phyloP scores from a whole-genome alignment of 768 basidiomycete genomes.

The Ramaria rubella region DNA sequence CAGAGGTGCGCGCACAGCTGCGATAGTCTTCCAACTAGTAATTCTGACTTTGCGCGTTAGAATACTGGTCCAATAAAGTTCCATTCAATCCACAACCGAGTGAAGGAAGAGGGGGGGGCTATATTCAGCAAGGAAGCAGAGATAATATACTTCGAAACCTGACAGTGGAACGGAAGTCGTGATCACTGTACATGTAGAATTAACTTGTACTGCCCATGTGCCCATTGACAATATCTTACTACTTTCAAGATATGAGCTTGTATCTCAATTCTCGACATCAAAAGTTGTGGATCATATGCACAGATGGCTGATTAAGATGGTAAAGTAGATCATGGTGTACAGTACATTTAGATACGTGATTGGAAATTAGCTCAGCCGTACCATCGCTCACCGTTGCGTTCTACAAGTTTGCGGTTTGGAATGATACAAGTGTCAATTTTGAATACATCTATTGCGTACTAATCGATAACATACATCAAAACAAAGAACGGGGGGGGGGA shows the following conservation, averaged over 20 bases:
- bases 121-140: conserved; percentile 9
- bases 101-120: conserved; percentile 4
- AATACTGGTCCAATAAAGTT: conserved; percentile 2
- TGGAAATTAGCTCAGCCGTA: conserved; percentile 43
- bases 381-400: conserved; percentile 61
- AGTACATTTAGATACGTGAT: background rate
- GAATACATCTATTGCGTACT: conserved; percentile 88
- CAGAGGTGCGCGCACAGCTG: background rate
- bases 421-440: conserved; percentile 70
- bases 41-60: background rate
- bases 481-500: background rate
- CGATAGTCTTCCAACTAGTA: background rate
- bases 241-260: no score
- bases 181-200: background rate
- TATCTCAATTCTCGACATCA: no score
- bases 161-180: background rate
- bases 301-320: no score
- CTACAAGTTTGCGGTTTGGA: conserved; percentile 60
- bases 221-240: no score
- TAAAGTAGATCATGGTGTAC: background rate
- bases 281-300: no score
- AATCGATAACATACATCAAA: conserved; percentile 2
- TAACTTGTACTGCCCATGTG: no score
- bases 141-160: conserved; percentile 7
- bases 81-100: conserved; percentile 6